Conservation (phyloP, 139 green algal species). For the Tetradesmus lagerheimii region DNA sequence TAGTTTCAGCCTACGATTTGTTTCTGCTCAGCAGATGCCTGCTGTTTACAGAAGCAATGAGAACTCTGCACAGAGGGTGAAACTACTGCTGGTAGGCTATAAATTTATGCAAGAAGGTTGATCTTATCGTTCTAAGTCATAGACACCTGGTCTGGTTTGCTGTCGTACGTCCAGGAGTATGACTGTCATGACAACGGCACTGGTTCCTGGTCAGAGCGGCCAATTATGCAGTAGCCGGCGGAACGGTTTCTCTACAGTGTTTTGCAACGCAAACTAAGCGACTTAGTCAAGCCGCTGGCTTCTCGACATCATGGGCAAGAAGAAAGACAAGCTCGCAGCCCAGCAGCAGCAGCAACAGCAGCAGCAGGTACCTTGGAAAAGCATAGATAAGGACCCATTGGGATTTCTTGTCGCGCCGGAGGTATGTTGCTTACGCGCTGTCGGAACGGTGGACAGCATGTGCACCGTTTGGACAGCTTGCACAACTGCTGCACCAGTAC, state of each 20-base stretch:
- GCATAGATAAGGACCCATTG: slow-evolving; percentile 52
- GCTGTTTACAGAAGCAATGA: neutral
- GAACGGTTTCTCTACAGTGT: neutral
- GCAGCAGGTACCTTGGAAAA: slow-evolving; percentile 9
- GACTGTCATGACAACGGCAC: neutral
- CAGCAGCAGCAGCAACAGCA: neutral
- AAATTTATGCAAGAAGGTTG: too few species aligned
- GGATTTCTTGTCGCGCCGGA: slow-evolving; percentile 53
- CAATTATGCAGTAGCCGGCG: neutral
- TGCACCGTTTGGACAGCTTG: neutral
- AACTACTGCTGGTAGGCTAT: too few species aligned
- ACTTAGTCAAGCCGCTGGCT: neutral
- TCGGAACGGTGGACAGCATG: neutral
- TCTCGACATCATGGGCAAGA: slow-evolving; percentile 41
- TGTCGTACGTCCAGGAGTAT: neutral
- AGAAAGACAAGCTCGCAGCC: slow-evolving; percentile 37
- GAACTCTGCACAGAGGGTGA: neutral
- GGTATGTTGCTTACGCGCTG: neutral
- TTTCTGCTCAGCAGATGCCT: neutral
- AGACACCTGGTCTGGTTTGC: too few species aligned
- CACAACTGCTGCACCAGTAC: neutral
- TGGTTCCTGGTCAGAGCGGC: too few species aligned
- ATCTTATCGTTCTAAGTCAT: too few species aligned
- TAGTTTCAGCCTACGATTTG: neutral
- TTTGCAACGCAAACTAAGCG: too few species aligned